These are phyloP conservation scores for Xylaria flabelliformis DNA, from an alignment of 495 filamentous ascomycete genomes.

Conservation along the genomic window DNA sequence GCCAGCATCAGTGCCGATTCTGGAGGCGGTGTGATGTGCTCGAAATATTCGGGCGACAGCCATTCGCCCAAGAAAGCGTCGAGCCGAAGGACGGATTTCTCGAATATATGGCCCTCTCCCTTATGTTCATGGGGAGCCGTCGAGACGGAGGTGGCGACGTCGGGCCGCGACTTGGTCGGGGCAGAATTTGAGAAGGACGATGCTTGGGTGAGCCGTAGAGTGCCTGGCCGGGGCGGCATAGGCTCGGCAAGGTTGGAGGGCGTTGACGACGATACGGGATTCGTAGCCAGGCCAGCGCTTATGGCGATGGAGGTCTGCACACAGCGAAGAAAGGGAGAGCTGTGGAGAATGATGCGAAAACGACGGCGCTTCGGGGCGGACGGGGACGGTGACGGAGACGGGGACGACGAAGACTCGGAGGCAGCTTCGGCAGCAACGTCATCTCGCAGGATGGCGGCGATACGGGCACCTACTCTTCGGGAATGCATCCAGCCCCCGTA, in stretches of 20 bases:
- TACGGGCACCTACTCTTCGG: conserved; percentile 77
- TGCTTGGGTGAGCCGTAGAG: conserved; percentile 18
- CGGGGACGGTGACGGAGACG: conserved; percentile 10
- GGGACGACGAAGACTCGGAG: conserved; percentile 33
- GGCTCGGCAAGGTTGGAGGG: conserved; percentile 40
- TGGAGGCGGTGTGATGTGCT: conserved; percentile 88
- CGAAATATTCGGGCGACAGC: conserved; percentile 91
- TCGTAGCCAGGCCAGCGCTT: conserved; percentile 82
- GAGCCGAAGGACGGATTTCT: conserved; percentile 72
- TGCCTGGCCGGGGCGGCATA: conserved; percentile 29
- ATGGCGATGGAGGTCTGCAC: conserved; percentile 92
- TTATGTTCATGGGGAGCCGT: not conserved
- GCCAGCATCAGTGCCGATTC: conserved; percentile 84
- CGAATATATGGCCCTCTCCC: conserved; percentile 27
- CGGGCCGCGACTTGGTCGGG: conserved; percentile 32
- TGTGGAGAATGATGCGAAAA: conserved; percentile 86
- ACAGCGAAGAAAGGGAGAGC: conserved; percentile 90
- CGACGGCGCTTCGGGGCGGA: conserved; percentile 54
- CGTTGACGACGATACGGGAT: conserved; percentile 40
- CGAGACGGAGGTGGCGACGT: conserved; percentile 19
- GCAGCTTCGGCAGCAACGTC: conserved; percentile 48
- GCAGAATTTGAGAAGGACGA: conserved; percentile 36
- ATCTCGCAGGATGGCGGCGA: conserved; percentile 72
- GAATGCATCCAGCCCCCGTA: conserved; percentile 93
- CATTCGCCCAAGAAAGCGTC: conserved; percentile 96